These are phyloP conservation scores for Fusarium falciforme DNA, from an alignment of 2,329 filamentous ascomycete species.

Conservation along the genomic window DNA sequence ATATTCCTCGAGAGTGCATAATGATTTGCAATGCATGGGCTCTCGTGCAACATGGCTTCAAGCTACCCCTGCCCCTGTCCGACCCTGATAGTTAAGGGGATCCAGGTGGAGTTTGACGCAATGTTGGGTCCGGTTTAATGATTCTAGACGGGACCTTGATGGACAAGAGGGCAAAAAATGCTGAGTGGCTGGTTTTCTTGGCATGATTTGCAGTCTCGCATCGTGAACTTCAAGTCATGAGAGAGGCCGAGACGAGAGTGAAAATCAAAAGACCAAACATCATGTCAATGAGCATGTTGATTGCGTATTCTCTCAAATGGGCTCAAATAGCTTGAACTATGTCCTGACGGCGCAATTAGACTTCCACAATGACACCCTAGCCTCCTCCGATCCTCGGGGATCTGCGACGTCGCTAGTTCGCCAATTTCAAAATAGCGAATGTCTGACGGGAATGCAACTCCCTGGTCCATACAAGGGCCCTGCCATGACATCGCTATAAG, in stretches of 20 bases:
- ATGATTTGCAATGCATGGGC: conserved; percentile 8
- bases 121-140: background rate
- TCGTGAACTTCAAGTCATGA: background rate
- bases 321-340: conserved; percentile 5
- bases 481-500: background rate
- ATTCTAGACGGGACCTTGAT: conserved; percentile 20
- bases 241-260: background rate
- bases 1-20: background rate
- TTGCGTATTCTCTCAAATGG: conserved; percentile 8
- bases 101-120: background rate
- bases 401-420: background rate
- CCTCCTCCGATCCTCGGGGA: background rate
- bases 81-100: conserved; percentile 26
- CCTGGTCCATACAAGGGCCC: background rate
- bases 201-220: background rate
- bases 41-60: background rate
- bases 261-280: background rate
- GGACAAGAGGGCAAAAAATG: background rate
- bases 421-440: background rate
- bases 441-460: background rate
- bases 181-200: background rate
- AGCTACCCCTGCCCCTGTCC: background rate
- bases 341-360: background rate
- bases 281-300: background rate
- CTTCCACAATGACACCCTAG: background rate